Evolutionary conservation across 202 grass and related monocot genomes (phyloP), one percentile per base, ranked within the genome.

Genomic region (Elaeis oleifera): DNA sequence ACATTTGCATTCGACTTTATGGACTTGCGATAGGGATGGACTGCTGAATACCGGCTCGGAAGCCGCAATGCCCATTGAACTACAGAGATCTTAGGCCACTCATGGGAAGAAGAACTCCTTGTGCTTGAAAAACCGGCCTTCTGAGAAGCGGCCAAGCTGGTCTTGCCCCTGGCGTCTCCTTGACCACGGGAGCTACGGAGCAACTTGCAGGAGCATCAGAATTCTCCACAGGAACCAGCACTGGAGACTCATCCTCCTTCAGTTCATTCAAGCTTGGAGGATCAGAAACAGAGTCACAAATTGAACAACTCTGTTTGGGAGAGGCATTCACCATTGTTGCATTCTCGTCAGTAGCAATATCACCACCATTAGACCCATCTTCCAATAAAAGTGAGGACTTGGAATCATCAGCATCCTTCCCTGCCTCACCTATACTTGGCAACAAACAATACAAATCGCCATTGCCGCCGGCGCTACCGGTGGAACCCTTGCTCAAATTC

Each of bases 51-150:
- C 49, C 82, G 85, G 51, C 69, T 89, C 0, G 88, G 82, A 72
- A 84, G 74, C 77, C 76, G 81, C 95, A 90, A 87, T 6, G 80
- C 88, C 95, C 85, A 90, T 56, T 82, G 85, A 79, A 99, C 72
- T 72, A 89, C 75, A 3, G 79, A 83, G 53, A 68, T 63, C 78
- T 83, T 90, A 48, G 74, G 68, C 82, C 85, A 86, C 53, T 97
- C 94, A 60, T 44, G 36, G 36, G 36, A 44, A 44, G 82, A 97
- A 16, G 70, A 65, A 53, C 65, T 81, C 63, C 85, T 89, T 27
- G 78, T 74, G 78, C 88, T 83, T 15, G 20, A 71, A 28, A 81
- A 71, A 95, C 71, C 54, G 74, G 77, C 51, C 69, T 94, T 65
- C 50, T 79, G 11, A 99, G 73, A 25, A 36, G 74, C 54, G 80